These are phyloP conservation scores for Catunica adiposa DNA, from an alignment of 2,329 filamentous ascomycete species.

Conservation along the genomic window DNA sequence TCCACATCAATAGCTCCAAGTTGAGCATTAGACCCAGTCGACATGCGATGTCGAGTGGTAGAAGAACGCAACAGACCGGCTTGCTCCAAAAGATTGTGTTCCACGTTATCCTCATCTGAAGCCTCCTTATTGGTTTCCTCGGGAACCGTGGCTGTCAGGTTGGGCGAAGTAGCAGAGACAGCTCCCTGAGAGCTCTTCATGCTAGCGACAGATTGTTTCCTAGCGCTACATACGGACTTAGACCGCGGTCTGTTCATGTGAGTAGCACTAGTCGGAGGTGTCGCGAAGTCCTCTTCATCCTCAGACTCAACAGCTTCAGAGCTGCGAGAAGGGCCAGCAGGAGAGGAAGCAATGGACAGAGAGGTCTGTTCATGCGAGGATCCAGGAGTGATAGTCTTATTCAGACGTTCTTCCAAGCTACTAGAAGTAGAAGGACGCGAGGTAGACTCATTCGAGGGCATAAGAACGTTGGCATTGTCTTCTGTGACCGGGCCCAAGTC, in stretches of 20 bases:
- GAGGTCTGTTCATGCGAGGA: conserved; percentile 3
- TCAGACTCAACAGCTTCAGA: conserved; percentile 2
- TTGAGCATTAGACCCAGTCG: conserved; percentile 7
- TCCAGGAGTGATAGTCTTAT: conserved; percentile 1
- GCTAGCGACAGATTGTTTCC: conserved; percentile 11
- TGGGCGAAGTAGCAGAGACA: conserved; percentile 4
- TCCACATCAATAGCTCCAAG: conserved; percentile 13
- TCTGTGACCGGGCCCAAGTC: conserved; percentile 8
- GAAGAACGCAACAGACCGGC: conserved; percentile 37
- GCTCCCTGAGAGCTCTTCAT: conserved; percentile 21
- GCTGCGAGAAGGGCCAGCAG: neutral
- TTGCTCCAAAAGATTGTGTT: conserved; percentile 51
- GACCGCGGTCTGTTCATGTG: neutral
- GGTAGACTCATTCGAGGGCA: neutral
- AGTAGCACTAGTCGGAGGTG: conserved; percentile 28
- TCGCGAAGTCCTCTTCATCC: conserved; percentile 16
- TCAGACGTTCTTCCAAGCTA: conserved; percentile 1
- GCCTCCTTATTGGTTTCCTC: conserved; percentile 22
- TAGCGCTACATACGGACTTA: neutral
- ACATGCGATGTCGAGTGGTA: conserved; percentile 10
- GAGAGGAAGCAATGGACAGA: conserved; percentile 5
- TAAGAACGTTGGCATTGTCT: neutral
- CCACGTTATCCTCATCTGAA: conserved; percentile 44
- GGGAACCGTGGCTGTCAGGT: conserved; percentile 20
- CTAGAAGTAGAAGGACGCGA: conserved; percentile 11